These are phyloP conservation scores for Suillus luteus DNA, from an alignment of 768 basidiomycete species.

Conservation along the genomic window DNA sequence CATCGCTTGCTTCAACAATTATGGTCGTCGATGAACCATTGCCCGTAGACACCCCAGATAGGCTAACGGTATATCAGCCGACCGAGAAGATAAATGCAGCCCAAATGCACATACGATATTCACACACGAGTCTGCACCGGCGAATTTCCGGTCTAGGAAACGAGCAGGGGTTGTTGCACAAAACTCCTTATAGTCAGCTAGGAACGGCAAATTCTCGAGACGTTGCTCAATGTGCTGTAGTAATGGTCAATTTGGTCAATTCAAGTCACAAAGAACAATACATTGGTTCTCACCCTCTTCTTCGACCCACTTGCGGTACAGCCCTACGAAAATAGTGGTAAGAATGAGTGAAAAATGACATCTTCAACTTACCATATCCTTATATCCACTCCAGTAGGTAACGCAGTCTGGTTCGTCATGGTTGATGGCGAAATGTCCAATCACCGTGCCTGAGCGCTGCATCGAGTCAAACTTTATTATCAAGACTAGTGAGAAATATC, in stretches of 20 bases:
- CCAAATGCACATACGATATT: neutral
- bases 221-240: constrained; percentile 30
- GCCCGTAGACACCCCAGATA: constrained; percentile 15
- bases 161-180: constrained; percentile 36
- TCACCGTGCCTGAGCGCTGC: constrained; percentile 22
- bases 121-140: constrained; percentile 15
- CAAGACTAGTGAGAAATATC: neutral
- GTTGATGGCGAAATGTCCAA: constrained; percentile 31
- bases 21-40: constrained; percentile 15
- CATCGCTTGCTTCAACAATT: constrained; percentile 5
- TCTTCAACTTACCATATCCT: constrained; percentile 26
- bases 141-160: constrained; percentile 28
- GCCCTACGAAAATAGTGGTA: constrained; percentile 19
- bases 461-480: neutral
- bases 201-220: constrained; percentile 27
- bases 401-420: constrained; percentile 30
- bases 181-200: constrained; percentile 34
- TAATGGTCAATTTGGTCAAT: constrained; percentile 8
- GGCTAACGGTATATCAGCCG: neutral
- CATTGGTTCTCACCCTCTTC: constrained; percentile 17
- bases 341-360: neutral
- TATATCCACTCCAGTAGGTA: constrained; percentile 26
- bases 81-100: too few species aligned
- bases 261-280: neutral
- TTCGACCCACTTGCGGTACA: constrained; percentile 27